These are phyloP conservation scores for Kappamyces sp. DNA, from an alignment of 192 early-diverging fungal species.

Conservation along the genomic window DNA sequence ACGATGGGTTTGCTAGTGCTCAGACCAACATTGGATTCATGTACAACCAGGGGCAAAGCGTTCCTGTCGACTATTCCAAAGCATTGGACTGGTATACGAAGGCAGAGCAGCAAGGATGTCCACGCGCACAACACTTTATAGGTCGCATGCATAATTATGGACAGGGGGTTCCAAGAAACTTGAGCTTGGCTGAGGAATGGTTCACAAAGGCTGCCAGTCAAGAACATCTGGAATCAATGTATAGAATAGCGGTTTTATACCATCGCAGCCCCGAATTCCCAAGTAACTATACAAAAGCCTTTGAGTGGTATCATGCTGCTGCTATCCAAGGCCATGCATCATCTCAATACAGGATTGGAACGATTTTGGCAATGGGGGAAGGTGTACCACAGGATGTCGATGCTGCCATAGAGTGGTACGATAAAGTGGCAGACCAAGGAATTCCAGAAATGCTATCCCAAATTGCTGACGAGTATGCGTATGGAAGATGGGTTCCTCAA, in stretches of 20 bases:
- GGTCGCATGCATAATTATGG: not conserved
- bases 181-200: not conserved
- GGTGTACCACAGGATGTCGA: constrained; percentile 5
- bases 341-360: no score
- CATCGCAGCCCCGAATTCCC: no score
- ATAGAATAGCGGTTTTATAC: no score
- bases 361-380: not conserved
- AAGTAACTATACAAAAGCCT: constrained; percentile 13
- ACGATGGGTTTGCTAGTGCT: constrained; percentile 15
- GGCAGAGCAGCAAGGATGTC: constrained; percentile 45
- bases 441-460: constrained; percentile 24
- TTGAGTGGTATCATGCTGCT: constrained; percentile 10
- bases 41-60: constrained; percentile 18
- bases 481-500: constrained; percentile 25
- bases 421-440: constrained; percentile 25
- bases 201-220: constrained; percentile 6
- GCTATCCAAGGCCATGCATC: no score
- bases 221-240: no score
- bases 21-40: constrained; percentile 20
- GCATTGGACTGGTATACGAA: constrained; percentile 52
- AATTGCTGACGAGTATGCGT: constrained; percentile 64
- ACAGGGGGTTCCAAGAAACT: not conserved
- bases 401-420: constrained; percentile 21
- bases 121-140: not conserved
- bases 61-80: constrained; percentile 21